Evolutionary conservation across 164 flowering plant species (phyloP), one percentile per base, ranked within the genome.

Genomic region (Macadamia integrifolia): DNA sequence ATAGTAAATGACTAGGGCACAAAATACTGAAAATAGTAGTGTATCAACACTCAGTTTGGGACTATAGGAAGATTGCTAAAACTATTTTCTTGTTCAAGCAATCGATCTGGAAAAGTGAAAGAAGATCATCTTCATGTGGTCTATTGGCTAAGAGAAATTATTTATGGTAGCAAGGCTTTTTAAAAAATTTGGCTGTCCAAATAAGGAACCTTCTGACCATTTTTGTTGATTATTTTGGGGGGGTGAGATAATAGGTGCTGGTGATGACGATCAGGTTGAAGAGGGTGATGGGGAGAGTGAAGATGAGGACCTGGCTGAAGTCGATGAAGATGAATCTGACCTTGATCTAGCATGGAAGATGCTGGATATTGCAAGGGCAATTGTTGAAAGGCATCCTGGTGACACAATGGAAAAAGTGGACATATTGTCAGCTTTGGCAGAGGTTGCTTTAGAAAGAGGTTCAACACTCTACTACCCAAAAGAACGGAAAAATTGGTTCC

Each of bases 371-470:
- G 96, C 98, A 18, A 83, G 98, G 82, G 97, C 89, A 65, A 92
- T 95, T 69, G 85, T 80, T 72, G 99, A 92, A 78, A 90, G 90
- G 74, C 77, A 77, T 66, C 76, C 83, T 2, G 83, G 70, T 55
- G 97, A 92, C 75, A 87, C 97, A 56, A 78, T 88, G 82, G 88
- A 88, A 71, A 89, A 91, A 72, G 98, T 95, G 66, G 94, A 95
- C 71, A 87, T 95, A 66, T 71, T 92, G 68, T 86, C 96, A 59
- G 85, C 97, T 61, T 74, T 95, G 64, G 99, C 93, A 28, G 99
- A 95, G 75, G 98, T 92, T 63, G 80, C 99, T 43, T 63, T 95
- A 64, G 98, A 95, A 82, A 88, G 99, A 92, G 98, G 99, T 92
- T 23, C 50, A 14, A 53, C 18, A 0, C 18, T 14, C 57, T 17